phyloP scores from a whole-genome alignment of 2,329 filamentous ascomycete genomes.

The Phaeosphaeria sp. region DNA sequence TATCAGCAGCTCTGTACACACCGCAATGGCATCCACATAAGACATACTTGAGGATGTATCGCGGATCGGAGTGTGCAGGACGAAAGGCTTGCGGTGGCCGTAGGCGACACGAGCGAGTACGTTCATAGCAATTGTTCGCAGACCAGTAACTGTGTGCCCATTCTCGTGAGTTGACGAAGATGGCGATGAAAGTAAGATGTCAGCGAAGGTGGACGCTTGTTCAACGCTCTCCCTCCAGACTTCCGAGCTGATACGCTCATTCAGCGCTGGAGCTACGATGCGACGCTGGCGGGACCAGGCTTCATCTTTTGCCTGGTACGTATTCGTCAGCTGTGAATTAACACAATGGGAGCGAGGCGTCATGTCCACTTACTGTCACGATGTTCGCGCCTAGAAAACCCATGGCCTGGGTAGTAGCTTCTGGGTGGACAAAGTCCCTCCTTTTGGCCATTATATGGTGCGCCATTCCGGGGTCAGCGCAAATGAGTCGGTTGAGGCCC shows the following conservation, averaged over 20 bases:
- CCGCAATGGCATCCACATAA: not conserved
- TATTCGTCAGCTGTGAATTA: not conserved
- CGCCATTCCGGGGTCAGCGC: constrained; percentile 9
- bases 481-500: constrained; percentile 6
- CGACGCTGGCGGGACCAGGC: constrained; percentile 15
- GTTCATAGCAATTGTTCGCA: constrained; percentile 9
- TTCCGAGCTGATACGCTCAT: constrained; percentile 15
- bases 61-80: not conserved
- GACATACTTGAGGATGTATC: not conserved
- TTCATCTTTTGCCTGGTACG: constrained; percentile 6
- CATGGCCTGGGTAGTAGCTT: not conserved
- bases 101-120: constrained; percentile 8
- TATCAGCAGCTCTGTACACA: not conserved
- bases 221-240: constrained; percentile 12
- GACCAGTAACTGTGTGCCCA: constrained; percentile 3
- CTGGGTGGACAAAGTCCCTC: constrained; percentile 7
- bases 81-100: constrained; percentile 4
- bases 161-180: not conserved
- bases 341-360: not conserved
- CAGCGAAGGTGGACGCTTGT: constrained; percentile 8
- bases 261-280: constrained; percentile 15
- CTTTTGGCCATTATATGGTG: constrained; percentile 3
- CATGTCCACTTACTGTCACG: not conserved
- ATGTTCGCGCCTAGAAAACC: not conserved
- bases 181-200: not conserved